Percentiles rank a stretch among this genome's conserved stretches.
Evolutionary conservation across 75 land plant genomes (phyloP).

Genomic region (Sequoiadendron giganteum): DNA sequence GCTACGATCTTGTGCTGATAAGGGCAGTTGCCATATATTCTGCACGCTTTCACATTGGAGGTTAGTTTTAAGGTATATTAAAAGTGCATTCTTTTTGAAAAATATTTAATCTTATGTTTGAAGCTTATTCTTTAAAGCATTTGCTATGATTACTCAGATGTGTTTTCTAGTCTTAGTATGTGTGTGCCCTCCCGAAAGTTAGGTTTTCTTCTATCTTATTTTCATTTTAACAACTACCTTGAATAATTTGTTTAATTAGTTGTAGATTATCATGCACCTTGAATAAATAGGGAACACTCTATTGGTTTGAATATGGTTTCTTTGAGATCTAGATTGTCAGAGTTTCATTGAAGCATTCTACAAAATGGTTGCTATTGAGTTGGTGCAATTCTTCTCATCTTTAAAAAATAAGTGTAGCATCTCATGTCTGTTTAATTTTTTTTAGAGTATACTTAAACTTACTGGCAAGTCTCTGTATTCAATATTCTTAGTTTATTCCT

Average conservation of each 20-base stretch:
- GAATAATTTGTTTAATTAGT: not conserved
- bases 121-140: not conserved
- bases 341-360: not conserved
- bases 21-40: not conserved
- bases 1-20: not conserved
- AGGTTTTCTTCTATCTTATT: not conserved
- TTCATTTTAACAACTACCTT: not conserved
- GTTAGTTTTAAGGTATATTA: not conserved
- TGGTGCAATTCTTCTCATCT: not conserved
- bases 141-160: not conserved
- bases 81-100: not conserved
- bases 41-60: not conserved
- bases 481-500: not conserved
- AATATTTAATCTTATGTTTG: not conserved
- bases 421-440: not conserved
- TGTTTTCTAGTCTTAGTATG: not conserved
- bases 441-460: not conserved
- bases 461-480: not conserved
- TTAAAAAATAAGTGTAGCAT: not conserved
- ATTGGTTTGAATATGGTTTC: not conserved
- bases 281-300: not conserved
- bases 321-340: constrained; percentile 6
- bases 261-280: not conserved
- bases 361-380: not conserved
- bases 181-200: not conserved